Conservation (phyloP, 257 asterid species). For the Penstemon barbatus region DNA sequence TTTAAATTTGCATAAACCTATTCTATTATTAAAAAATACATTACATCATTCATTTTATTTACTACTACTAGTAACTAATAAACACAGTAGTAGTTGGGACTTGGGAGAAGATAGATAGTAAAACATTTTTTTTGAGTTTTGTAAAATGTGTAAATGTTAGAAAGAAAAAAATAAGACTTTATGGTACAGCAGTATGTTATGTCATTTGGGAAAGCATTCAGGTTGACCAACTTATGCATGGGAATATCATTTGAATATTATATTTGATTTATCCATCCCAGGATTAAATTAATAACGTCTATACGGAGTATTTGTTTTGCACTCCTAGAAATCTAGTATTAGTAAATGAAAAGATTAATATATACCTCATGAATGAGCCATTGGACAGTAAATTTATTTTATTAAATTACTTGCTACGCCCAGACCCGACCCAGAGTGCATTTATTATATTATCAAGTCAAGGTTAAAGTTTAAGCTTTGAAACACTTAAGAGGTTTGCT, state of each 20-base stretch:
- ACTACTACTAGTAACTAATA: not conserved
- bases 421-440: too few species aligned
- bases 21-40: not conserved
- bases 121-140: not conserved
- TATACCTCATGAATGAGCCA: too few species aligned
- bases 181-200: not conserved
- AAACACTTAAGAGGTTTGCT: too few species aligned
- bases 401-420: too few species aligned
- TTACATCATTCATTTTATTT: not conserved
- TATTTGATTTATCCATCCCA: too few species aligned
- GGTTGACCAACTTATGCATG: slow-evolving; percentile 35
- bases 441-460: too few species aligned
- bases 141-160: not conserved
- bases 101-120: not conserved
- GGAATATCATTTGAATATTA: slow-evolving; percentile 16
- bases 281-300: too few species aligned
- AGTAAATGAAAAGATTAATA: too few species aligned
- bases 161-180: not conserved
- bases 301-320: too few species aligned
- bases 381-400: too few species aligned
- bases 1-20: not conserved
- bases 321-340: too few species aligned
- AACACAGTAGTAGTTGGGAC: not conserved
- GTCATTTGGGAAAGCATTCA: not conserved
- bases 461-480: too few species aligned